A percentile compares a stretch with the other conserved stretches of the same genome.
Conservation (phyloP, 805 yeast genomes). For the Candida germanica region DNA sequence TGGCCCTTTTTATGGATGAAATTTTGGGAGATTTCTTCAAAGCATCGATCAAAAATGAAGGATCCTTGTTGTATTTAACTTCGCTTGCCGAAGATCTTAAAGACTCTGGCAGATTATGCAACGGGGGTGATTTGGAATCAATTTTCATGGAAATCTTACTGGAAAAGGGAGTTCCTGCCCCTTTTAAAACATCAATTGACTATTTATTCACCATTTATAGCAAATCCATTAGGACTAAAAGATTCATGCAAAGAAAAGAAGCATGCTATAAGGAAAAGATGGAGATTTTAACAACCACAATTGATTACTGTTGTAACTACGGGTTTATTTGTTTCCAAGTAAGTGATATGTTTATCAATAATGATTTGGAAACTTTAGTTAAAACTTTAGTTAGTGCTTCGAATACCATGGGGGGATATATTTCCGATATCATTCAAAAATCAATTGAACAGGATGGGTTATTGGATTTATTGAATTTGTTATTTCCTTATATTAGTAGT, state of each 20-base stretch:
- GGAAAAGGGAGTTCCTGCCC: constrained; percentile 46
- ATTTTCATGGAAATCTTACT: constrained; percentile 54
- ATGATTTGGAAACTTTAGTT: constrained; percentile 29
- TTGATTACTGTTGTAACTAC: constrained; percentile 53
- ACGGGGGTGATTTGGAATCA: constrained; percentile 42
- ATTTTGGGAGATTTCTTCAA: constrained; percentile 37
- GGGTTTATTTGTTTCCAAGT: constrained; percentile 68
- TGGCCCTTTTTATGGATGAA: constrained; percentile 40
- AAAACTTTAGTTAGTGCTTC: constrained; percentile 21
- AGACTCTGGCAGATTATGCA: constrained; percentile 15
- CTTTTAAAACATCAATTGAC: constrained; percentile 36
- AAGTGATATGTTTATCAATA: constrained; percentile 56
- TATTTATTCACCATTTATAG: constrained; percentile 49
- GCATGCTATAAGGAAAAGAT: constrained; percentile 34
- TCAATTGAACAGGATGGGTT: constrained; percentile 67
- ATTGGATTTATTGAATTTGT: constrained; percentile 54
- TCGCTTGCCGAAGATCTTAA: constrained; percentile 23
- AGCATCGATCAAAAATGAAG: constrained; percentile 24
- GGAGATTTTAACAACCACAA: constrained; percentile 45
- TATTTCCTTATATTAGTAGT: constrained; percentile 45
- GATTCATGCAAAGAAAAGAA: constrained; percentile 43
- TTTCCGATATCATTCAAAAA: constrained; percentile 54
- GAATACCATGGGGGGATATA: constrained; percentile 31
- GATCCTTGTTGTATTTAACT: constrained; percentile 19
- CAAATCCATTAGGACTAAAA: constrained; percentile 37